These are phyloP conservation scores for Stygiomarasmius scandens DNA, from an alignment of 1,284 basidiomycete species.

Conservation along the genomic window DNA sequence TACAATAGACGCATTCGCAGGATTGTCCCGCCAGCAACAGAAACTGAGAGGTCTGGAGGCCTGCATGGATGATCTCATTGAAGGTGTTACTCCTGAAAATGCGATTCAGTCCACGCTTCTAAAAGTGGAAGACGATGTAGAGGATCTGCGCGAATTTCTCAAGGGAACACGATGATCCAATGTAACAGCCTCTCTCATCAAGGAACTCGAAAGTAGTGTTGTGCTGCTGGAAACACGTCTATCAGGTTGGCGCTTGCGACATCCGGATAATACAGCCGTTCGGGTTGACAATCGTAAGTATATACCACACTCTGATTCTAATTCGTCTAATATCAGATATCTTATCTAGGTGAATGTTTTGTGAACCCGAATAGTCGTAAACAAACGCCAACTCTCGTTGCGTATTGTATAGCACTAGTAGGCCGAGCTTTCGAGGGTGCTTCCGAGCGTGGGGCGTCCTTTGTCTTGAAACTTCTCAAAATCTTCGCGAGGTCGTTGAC, in stretches of 20 bases:
- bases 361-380: neutral
- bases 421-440: constrained; percentile 1
- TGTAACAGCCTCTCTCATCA: neutral
- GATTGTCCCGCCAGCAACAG: neutral
- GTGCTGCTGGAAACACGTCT: neutral
- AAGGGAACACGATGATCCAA: neutral
- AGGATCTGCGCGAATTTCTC: neutral
- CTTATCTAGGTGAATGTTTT: neutral
- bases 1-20: neutral
- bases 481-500: neutral
- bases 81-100: neutral
- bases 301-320: neutral
- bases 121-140: neutral
- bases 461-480: neutral
- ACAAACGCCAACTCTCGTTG: neutral
- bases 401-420: neutral
- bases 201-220: no score
- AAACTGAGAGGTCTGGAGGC: neutral
- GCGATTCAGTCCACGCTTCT: neutral
- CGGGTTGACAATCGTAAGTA: neutral
- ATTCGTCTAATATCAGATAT: neutral
- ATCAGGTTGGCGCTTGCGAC: neutral
- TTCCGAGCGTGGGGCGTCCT: neutral
- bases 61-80: neutral
- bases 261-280: neutral